Evolutionary conservation across 1,284 basidiomycete genomes (phyloP).

Genomic region (Leucoagaricus sp.): DNA sequence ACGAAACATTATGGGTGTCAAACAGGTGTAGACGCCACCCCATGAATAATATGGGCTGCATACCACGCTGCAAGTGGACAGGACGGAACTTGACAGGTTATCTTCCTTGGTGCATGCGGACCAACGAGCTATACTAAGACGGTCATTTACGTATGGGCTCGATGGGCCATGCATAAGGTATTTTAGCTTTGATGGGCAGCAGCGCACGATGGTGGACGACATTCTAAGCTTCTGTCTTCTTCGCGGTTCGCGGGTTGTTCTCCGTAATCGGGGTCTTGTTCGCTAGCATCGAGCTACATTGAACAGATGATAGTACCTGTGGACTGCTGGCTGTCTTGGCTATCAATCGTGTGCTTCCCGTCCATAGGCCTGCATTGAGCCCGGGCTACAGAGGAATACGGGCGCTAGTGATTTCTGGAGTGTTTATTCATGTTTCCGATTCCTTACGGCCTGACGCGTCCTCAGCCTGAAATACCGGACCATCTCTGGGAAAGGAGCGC

Average conservation of each 20-base stretch:
- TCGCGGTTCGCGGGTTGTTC: too few relatives aligned
- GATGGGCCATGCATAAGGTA: background rate
- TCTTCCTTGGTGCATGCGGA: background rate
- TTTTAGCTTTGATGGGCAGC: slow-evolving; percentile 1
- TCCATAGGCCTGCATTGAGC: too few relatives aligned
- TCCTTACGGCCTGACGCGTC: too few relatives aligned
- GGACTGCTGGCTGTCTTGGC: background rate
- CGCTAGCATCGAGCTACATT: too few relatives aligned
- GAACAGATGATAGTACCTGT: background rate
- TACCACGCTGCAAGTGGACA: background rate
- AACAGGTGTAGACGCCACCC: background rate
- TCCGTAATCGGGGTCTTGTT: too few relatives aligned
- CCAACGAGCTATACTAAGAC: background rate
- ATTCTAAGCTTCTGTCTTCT: background rate
- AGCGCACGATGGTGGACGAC: background rate
- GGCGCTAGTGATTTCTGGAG: background rate
- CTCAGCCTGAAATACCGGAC: background rate
- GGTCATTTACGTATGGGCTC: background rate
- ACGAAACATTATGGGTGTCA: background rate
- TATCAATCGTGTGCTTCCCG: too few relatives aligned
- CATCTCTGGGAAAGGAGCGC: background rate
- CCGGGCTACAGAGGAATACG: background rate
- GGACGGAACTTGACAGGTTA: background rate
- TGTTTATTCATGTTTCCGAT: background rate
- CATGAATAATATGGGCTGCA: background rate